A percentile compares a stretch with the other conserved stretches of the same genome.
Evolutionary conservation across 83 land plant genomes (phyloP).

Genomic region (Diphasiastrum complanatum): DNA sequence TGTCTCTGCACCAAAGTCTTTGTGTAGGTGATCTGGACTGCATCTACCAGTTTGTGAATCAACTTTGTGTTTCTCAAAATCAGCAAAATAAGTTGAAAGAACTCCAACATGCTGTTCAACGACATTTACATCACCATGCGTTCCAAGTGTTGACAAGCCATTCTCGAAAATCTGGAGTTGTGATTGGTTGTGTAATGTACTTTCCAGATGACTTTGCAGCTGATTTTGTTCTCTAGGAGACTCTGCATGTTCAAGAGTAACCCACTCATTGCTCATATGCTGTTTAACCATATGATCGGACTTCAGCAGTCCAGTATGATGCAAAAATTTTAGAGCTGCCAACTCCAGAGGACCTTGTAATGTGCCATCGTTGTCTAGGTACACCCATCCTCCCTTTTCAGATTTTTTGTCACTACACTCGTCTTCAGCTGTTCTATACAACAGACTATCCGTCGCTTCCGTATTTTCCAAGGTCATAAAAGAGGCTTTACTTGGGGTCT

Average conservation of each 20-base stretch:
- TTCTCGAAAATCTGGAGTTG: neutral
- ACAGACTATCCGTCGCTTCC: too few relatives aligned
- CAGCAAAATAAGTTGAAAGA: too few relatives aligned
- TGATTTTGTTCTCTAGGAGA: slow-evolving; percentile 7
- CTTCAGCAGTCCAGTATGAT: neutral
- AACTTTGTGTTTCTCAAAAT: too few relatives aligned
- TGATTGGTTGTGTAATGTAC: neutral
- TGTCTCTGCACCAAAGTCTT: too few relatives aligned
- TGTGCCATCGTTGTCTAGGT: slow-evolving; percentile 12
- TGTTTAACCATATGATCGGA: slow-evolving; percentile 23
- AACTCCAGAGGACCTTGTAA: slow-evolving; percentile 16
- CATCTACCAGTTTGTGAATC: neutral
- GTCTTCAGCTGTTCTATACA: too few relatives aligned
- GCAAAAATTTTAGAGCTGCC: slow-evolving; percentile 1
- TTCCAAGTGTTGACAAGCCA: too few relatives aligned
- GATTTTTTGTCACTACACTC: too few relatives aligned
- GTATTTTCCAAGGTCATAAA: too few relatives aligned
- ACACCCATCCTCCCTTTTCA: slow-evolving; percentile 24
- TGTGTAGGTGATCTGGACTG: neutral
- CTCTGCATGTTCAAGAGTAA: slow-evolving; percentile 23
- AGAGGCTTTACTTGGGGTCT: too few relatives aligned
- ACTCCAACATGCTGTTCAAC: too few relatives aligned
- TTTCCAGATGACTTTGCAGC: neutral
- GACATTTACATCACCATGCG: too few relatives aligned
- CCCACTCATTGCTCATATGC: slow-evolving; percentile 20